Conservation (phyloP, 2,329 filamentous ascomycete species). For the Monosporascus cannonballus region DNA sequence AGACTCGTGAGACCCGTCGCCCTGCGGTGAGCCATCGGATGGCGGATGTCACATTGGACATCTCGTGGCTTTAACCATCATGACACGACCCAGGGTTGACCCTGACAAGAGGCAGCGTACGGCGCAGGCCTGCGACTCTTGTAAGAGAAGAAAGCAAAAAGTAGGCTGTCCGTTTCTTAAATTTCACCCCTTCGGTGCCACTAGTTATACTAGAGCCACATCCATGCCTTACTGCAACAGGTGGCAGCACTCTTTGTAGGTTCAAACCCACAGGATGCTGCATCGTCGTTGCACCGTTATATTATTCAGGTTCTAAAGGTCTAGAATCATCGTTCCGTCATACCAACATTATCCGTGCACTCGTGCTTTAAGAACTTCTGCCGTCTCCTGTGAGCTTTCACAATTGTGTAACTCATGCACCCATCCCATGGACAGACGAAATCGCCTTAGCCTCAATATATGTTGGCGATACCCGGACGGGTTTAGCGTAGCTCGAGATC, state of each 20-base stretch:
- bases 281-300: background rate
- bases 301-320: background rate
- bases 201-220: background rate
- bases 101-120: slow-evolving; percentile 57
- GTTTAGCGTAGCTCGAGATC: background rate
- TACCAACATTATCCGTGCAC: background rate
- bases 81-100: slow-evolving; percentile 49
- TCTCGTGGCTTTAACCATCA: slow-evolving; percentile 21
- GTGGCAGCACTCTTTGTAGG: background rate
- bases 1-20: slow-evolving; percentile 16
- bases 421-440: background rate
- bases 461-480: background rate
- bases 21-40: slow-evolving; percentile 24
- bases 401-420: background rate
- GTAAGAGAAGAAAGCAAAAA: slow-evolving; percentile 63
- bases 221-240: background rate
- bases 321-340: background rate
- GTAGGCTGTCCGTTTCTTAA: slow-evolving; percentile 33
- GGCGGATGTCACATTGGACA: slow-evolving; percentile 27
- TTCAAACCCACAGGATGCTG: background rate
- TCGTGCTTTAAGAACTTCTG: background rate
- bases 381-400: background rate
- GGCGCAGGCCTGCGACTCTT: slow-evolving; percentile 57
- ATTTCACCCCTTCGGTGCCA: background rate
- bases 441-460: background rate